phyloP scores from a whole-genome alignment of 352 stramenopile genomes.

The Phytophthora litchii region DNA sequence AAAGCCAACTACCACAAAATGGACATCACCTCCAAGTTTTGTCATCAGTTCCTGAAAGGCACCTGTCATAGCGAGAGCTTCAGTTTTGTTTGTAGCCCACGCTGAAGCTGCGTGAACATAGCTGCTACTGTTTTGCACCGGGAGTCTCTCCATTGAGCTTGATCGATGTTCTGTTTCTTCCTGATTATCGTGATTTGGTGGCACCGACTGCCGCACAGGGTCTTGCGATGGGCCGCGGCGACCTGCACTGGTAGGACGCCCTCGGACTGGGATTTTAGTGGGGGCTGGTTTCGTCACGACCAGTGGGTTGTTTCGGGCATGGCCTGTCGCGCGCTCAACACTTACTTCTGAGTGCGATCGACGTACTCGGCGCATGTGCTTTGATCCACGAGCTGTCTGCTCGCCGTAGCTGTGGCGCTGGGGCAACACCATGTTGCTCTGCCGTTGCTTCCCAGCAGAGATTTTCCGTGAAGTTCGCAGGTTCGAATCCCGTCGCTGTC shows the following conservation, averaged over 20 bases:
- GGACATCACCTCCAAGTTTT: slow-evolving; percentile 77
- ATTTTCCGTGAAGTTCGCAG: slow-evolving; percentile 42
- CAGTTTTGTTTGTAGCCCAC: slow-evolving; percentile 75
- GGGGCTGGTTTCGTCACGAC: slow-evolving; percentile 13
- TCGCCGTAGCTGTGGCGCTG: slow-evolving; percentile 45
- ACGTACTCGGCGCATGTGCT: slow-evolving; percentile 44
- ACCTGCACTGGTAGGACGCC: slow-evolving; percentile 16
- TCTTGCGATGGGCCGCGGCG: slow-evolving; percentile 31
- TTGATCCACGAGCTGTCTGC: slow-evolving; percentile 36
- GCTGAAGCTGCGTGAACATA: slow-evolving; percentile 75
- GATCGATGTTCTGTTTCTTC: slow-evolving; percentile 54
- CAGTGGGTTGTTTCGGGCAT: slow-evolving; percentile 19
- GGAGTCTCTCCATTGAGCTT: slow-evolving; percentile 54
- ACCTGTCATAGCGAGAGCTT: slow-evolving; percentile 73
- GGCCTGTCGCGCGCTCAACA: slow-evolving; percentile 32
- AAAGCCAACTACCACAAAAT: slow-evolving; percentile 88
- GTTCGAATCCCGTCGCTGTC: slow-evolving; percentile 44
- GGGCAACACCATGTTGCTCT: slow-evolving; percentile 36
- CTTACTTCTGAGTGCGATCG: slow-evolving; percentile 59
- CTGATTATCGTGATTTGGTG: slow-evolving; percentile 31
- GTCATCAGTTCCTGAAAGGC: slow-evolving; percentile 83
- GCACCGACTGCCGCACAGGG: slow-evolving; percentile 28
- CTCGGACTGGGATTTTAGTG: slow-evolving; percentile 24
- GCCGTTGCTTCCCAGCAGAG: slow-evolving; percentile 37
- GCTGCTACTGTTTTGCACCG: slow-evolving; percentile 58